Percentiles rank a stretch among this genome's conserved stretches.
These are phyloP conservation scores for Tuber indicum DNA, from an alignment of 495 filamentous ascomycete genomes.

Conservation along the genomic window DNA sequence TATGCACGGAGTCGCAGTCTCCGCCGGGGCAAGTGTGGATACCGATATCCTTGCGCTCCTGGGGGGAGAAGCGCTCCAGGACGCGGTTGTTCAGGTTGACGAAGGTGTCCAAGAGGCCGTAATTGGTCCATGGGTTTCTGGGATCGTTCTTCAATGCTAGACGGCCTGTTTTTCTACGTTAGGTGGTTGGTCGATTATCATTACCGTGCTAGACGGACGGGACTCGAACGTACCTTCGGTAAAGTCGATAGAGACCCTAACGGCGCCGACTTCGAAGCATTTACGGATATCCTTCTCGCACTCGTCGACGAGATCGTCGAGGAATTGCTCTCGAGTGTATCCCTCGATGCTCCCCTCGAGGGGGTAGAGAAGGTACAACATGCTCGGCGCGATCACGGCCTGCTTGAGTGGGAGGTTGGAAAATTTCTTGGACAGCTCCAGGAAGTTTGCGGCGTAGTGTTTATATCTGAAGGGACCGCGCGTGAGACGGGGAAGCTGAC, in stretches of 20 bases:
- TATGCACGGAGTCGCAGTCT: conserved; percentile 47
- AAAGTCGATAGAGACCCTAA: conserved; percentile 46
- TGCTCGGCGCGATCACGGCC: conserved; percentile 47
- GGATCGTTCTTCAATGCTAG: conserved; percentile 46
- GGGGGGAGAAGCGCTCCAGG: conserved; percentile 42
- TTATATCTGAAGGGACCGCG: conserved; percentile 46
- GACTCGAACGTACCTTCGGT: conserved; percentile 42
- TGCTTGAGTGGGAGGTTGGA: conserved; percentile 44
- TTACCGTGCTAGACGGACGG: too few species aligned
- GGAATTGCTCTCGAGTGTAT: conserved; percentile 44
- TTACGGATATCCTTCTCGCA: conserved; percentile 48
- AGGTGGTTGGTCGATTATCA: too few species aligned
- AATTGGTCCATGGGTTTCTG: conserved; percentile 47
- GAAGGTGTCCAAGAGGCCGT: conserved; percentile 45
- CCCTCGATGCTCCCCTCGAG: conserved; percentile 44
- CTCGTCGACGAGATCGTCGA: conserved; percentile 46
- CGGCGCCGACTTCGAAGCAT: conserved; percentile 46
- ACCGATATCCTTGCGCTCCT: conserved; percentile 45
- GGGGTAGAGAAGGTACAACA: conserved; percentile 47
- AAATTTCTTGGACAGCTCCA: conserved; percentile 41
- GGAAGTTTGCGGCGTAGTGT: conserved; percentile 46
- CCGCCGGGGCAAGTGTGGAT: conserved; percentile 49
- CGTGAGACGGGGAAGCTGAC: conserved; percentile 44
- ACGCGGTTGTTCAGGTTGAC: conserved; percentile 46
- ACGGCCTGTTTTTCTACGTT: conserved; percentile 25